These are phyloP conservation scores for Xylaria digitata DNA, from an alignment of 2,329 filamentous ascomycete genomes.

Conservation along the genomic window DNA sequence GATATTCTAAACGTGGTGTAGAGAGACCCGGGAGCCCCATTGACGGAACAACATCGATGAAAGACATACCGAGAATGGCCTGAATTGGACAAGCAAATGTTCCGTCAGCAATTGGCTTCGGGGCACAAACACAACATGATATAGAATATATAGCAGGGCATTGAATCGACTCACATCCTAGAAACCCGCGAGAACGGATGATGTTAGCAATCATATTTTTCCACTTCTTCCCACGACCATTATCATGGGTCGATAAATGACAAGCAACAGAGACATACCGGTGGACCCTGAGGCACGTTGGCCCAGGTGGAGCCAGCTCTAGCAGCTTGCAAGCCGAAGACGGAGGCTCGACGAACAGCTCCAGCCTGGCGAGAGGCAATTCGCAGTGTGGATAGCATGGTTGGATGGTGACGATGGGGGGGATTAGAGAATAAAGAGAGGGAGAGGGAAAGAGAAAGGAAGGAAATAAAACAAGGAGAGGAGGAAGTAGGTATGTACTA, in stretches of 20 bases:
- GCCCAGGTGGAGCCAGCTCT: conserved; percentile 85
- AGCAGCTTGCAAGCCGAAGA: conserved; percentile 54
- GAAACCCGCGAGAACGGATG: conserved; percentile 17
- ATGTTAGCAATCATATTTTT: conserved; percentile 29
- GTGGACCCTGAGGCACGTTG: conserved; percentile 91
- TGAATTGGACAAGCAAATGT: conserved; percentile 51
- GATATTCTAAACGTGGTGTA: conserved; percentile 37
- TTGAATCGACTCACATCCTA: conserved; percentile 54
- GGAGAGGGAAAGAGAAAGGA: background rate
- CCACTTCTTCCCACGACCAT: conserved; percentile 30
- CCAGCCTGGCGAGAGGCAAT: conserved; percentile 61
- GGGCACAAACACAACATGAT: background rate
- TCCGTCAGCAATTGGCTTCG: conserved; percentile 38
- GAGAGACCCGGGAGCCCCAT: conserved; percentile 29
- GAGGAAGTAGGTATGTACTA: background rate
- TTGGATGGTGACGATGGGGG: conserved; percentile 38
- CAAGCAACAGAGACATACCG: conserved; percentile 64
- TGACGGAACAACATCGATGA: conserved; percentile 17
- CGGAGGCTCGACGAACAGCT: conserved; percentile 53
- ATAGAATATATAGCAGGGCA: background rate
- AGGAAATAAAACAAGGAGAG: background rate
- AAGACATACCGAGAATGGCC: conserved; percentile 78
- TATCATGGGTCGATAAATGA: conserved; percentile 14
- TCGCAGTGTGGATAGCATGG: conserved; percentile 68
- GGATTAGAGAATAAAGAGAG: background rate